Percentiles rank a stretch among this genome's conserved stretches.
Conservation (phyloP, 768 basidiomycete genomes). For the Boletus subparvulus region DNA sequence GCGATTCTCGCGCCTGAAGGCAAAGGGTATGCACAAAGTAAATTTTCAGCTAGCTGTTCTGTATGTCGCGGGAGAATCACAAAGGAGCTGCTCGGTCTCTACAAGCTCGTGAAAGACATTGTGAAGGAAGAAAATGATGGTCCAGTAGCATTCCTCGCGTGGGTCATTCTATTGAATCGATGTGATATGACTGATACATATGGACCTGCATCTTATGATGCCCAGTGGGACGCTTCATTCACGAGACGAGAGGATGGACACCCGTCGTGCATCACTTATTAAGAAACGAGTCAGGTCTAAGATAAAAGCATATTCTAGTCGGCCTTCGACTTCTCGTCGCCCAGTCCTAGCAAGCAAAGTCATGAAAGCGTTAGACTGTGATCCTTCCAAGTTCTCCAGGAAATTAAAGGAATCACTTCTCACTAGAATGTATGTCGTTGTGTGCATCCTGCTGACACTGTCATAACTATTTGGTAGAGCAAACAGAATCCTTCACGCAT, state of each 20-base stretch:
- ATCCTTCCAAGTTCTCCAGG: conserved; percentile 5
- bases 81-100: conserved; percentile 38
- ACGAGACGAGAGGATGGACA: conserved; percentile 16
- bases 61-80: conserved; percentile 39
- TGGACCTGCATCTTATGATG: neutral
- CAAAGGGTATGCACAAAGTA: conserved; percentile 47
- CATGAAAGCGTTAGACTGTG: conserved; percentile 10
- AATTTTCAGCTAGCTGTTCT: conserved; percentile 37
- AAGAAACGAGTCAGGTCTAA: conserved; percentile 12
- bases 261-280: conserved; percentile 20
- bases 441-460: neutral
- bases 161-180: conserved; percentile 1
- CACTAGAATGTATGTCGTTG: conserved; percentile 19
- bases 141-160: conserved; percentile 32
- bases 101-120: conserved; percentile 41
- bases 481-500: conserved; percentile 44
- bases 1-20: conserved; percentile 39
- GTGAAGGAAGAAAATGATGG: conserved; percentile 8
- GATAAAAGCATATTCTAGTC: neutral
- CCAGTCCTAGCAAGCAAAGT: neutral
- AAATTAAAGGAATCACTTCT: conserved; percentile 6
- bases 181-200: neutral
- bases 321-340: neutral
- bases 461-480: conserved; percentile 22
- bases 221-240: conserved; percentile 37